Evolutionary conservation across 805 yeast species (phyloP), one percentile per base, ranked within the genome.

Genomic region (Cyberlindnera misumaiensis): DNA sequence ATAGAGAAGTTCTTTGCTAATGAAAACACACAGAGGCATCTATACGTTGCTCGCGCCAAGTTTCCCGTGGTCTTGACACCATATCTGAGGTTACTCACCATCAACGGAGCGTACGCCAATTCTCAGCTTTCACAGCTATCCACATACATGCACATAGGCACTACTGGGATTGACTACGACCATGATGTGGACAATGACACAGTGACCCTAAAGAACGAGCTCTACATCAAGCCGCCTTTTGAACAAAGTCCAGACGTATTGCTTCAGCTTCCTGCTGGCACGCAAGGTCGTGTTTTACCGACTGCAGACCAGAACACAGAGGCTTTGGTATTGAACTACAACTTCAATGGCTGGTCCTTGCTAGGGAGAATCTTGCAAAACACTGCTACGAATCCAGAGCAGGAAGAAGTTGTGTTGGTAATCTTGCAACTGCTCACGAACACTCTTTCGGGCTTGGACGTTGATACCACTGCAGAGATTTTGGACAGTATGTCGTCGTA

Each of bases 301-400:
- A 67, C 75, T 4, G 53, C 63, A 3, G 59, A 63, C 11, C 59
- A 60, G 18, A 55, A 62, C 7, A 48, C 63, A 9, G 54, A 50
- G 27, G 62, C 65, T 13, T 83, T 83, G 3, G 71, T 86, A 16
- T 88, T 93, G 62, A 62, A 80, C 20, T 75, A 82, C 54, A 69
- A 71, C 4, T 87, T 80, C 55, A 84, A 80, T 53, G 97, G 97
- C 1, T 88, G 97, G 95, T 73, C 95, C 0, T 60, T 83, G 20
- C 50, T 90, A 13, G 97, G 97, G 2, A 71, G 95, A 50, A 63
- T 84, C 0, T 58, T 89, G 25, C 88, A 83, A 47, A 82, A 82
- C 46, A 59, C 81, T 9, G 40, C 53, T 3, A 41, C 46, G 11
- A 48, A 49, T 14, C 49, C 67, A 5, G 45, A 50, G 3, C 72